phyloP scores from a whole-genome alignment of 176 grass and related monocot species.

The Coix lacrymajobi region DNA sequence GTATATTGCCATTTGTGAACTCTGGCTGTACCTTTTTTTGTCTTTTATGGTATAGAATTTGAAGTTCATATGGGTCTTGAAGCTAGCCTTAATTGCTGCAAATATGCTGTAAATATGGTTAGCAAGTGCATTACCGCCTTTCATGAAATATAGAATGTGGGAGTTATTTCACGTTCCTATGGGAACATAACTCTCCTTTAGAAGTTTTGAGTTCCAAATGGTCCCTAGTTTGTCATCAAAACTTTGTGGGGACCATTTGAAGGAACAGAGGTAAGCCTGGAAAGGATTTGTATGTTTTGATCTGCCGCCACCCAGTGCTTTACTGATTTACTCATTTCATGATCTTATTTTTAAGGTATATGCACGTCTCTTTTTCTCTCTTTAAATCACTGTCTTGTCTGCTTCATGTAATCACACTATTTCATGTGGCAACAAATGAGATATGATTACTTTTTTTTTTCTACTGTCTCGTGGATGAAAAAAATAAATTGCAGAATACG shows the following conservation, averaged over 20 bases:
- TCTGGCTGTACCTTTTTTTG: background rate
- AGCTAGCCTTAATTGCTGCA: background rate
- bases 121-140: background rate
- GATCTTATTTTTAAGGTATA: background rate
- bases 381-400: background rate
- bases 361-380: background rate
- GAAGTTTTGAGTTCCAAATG: background rate
- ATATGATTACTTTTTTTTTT: constrained; percentile 12
- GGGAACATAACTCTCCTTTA: background rate
- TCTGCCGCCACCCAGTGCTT: background rate
- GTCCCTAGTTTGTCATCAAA: background rate
- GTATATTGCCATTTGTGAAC: background rate
- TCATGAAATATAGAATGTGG: constrained; percentile 2
- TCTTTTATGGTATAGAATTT: background rate
- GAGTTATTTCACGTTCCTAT: background rate
- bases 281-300: background rate
- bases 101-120: constrained; percentile 1
- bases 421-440: constrained; percentile 5
- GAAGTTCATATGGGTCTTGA: background rate
- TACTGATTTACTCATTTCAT: constrained; percentile 9
- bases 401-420: constrained; percentile 11
- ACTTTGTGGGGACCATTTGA: background rate
- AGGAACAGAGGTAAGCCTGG: background rate
- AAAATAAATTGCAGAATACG: constrained; percentile 55
- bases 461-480: constrained; percentile 24